Conservation (phyloP, 805 yeast genomes). For the Spencermartinsiella europaea region DNA sequence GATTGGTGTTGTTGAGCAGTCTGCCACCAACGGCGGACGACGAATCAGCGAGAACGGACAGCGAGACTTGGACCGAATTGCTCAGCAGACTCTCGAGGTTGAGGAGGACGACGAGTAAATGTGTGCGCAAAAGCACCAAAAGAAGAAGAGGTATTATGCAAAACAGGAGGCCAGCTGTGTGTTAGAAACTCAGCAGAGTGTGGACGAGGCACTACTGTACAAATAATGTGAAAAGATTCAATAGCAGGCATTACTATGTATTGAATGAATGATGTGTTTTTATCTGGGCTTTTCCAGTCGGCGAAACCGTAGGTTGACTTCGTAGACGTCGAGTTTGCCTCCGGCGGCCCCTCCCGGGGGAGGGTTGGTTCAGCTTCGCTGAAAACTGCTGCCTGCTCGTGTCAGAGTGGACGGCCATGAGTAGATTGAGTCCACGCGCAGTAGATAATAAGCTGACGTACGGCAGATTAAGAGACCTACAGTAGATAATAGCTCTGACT, state of each 20-base stretch:
- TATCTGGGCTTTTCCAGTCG: too few relatives aligned
- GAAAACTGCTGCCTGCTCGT: too few relatives aligned
- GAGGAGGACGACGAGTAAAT: slow-evolving; percentile 50
- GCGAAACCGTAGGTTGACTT: too few relatives aligned
- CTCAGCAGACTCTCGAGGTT: slow-evolving; percentile 95
- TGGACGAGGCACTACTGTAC: background rate
- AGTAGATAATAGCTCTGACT: too few relatives aligned
- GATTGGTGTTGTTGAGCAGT: slow-evolving; percentile 93
- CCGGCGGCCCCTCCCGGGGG: too few relatives aligned
- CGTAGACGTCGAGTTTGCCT: too few relatives aligned
- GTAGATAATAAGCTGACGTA: too few relatives aligned
- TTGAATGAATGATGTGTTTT: background rate
- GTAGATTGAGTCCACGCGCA: too few relatives aligned
- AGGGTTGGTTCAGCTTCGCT: too few relatives aligned
- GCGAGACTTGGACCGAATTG: slow-evolving; percentile 99
- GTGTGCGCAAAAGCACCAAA: slow-evolving; percentile 1
- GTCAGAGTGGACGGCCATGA: too few relatives aligned
- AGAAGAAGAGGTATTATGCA: background rate
- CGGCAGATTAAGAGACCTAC: too few relatives aligned
- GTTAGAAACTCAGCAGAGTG: background rate
- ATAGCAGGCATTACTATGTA: background rate
- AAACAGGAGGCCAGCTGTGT: background rate
- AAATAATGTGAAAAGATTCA: background rate
- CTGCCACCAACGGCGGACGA: slow-evolving; percentile 95
- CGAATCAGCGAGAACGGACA: slow-evolving; percentile 99